Base-by-base conservation (phyloP, 805 yeast genomes). In the Maudiozyma saulgeensis region DNA sequence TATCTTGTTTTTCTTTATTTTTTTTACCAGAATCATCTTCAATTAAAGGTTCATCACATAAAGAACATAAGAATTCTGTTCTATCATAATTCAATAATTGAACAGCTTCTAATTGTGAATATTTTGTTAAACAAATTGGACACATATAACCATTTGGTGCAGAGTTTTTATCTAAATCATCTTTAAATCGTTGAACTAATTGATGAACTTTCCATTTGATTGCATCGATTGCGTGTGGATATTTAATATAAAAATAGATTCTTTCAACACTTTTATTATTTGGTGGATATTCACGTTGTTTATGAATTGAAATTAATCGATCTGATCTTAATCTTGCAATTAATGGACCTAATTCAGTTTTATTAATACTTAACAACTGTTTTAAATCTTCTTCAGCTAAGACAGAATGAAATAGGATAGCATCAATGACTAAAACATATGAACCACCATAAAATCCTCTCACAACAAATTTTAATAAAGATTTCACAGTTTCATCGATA, bases 181-280 rank as follows among this genome's bases (percentile, higher is more conserved):
- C 87, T 61, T 87, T 87, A 49, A 90, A 74, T 48, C 75, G 66
- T 56, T 82, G 83, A 13, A 87, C 97, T 26, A 93, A 76, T 44
- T 86, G 79, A 64, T 91, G 96, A 51, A 91, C 86, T 62, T 90
- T 89, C 98, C 98, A 93, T 68, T 93, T 93, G 63, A 93, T 81
- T 3, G 96, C 81, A 68, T 93, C 99, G 40, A 93, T 87, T 0
- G 98, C 95, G 65, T 89, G 96, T 2, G 96, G 87, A 63, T 79
- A 80, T 62, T 88, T 96, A 48, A 91, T 82, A 66, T 79, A 93
- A 68, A 84, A 93, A 59, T 88, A 88, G 2, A 91, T 84, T 58
- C 90, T 77, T 25, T 82, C 77, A 44, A 82, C 80, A 49, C 84
- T 78, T 53, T 96, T 74, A 53, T 72, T 70, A 49, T 80, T 85